Evolutionary conservation across 1,139 yeast species (phyloP), one percentile per base, ranked within the genome.

Genomic region (Pichia inconspicua): DNA sequence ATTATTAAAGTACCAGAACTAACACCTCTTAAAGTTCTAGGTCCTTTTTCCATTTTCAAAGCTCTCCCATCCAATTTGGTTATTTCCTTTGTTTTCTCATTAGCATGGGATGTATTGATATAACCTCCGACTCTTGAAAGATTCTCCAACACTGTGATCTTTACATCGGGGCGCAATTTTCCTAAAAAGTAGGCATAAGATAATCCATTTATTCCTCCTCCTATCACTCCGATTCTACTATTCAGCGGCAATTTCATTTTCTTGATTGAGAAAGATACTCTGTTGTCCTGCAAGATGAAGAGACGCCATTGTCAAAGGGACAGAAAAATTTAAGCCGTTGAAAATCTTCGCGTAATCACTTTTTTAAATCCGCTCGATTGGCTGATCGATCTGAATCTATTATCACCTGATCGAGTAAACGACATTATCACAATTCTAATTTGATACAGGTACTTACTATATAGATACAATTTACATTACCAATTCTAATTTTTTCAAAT

Each of bases 191-290:
- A 89, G 0, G 94, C 83, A 57, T 78, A 81, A 2, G 92, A 71
- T 4, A 92, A 71, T 0, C 97, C 97, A 1, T 96, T 84, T 3
- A 90, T 75, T 0, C 98, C 98, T 0, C 86, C 85, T 0, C 98
- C 98, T 3, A 88, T 62, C 0, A 90, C 82, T 3, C 49, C 43
- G 4, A 50, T 49, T 15, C 40, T 40, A 15, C 51, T 46, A 25
- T 48, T 48, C 6, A 9, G 11, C 3, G 45, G 19, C n/a, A 46
- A 17, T 22, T 37, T 34, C 37, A 34, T 34, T 14, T 34, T 8
- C 11, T 34, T 15, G 37, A 17, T 11, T 11, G 25, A 17, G 10
- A 15, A 34, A 17, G 19, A 15, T 2, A 14, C 22, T 22, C 22
- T 22, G 22, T 22, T 22, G n/a, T 15, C 11, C 2, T 34, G 3